A percentile compares a stretch with the other conserved stretches of the same genome.
These are phyloP conservation scores for Albugo laibachii DNA, from an alignment of 352 stramenopile genomes.

Conservation along the genomic window DNA sequence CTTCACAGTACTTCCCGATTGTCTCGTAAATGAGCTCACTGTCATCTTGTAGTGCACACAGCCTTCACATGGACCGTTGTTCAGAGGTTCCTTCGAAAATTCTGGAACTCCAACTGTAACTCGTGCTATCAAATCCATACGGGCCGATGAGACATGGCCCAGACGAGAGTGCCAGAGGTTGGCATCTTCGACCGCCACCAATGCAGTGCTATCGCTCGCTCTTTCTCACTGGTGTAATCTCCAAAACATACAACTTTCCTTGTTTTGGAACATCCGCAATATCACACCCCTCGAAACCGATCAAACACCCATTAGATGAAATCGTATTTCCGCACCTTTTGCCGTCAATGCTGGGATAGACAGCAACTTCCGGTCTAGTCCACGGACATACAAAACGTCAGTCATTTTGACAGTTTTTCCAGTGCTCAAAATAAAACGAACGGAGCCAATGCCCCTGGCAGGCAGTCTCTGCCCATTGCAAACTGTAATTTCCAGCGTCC, in stretches of 20 bases:
- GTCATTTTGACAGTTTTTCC: constrained; percentile 6
- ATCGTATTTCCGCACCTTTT: no score
- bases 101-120: background rate
- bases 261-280: no score
- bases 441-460: constrained; percentile 2
- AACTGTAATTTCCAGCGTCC: constrained; percentile 3
- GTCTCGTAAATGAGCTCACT: background rate
- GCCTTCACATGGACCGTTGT: constrained; percentile 4
- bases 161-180: constrained; percentile 10
- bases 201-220: no score
- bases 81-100: background rate
- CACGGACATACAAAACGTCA: constrained; percentile 8
- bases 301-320: no score
- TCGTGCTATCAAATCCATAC: background rate
- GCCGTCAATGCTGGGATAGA: background rate
- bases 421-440: constrained; percentile 2
- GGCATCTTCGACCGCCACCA: no score
- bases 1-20: constrained; percentile 6
- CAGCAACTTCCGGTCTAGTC: constrained; percentile 7
- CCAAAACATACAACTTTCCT: no score
- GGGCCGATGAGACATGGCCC: constrained; percentile 1
- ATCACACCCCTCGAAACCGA: no score
- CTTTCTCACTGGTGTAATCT: no score
- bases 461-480: constrained; percentile 3
- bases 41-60: constrained; percentile 10